Percentiles rank a stretch among this genome's conserved stretches.
Evolutionary conservation across 179 eudicot species (phyloP).

Genomic region (Pouteria campechiana): DNA sequence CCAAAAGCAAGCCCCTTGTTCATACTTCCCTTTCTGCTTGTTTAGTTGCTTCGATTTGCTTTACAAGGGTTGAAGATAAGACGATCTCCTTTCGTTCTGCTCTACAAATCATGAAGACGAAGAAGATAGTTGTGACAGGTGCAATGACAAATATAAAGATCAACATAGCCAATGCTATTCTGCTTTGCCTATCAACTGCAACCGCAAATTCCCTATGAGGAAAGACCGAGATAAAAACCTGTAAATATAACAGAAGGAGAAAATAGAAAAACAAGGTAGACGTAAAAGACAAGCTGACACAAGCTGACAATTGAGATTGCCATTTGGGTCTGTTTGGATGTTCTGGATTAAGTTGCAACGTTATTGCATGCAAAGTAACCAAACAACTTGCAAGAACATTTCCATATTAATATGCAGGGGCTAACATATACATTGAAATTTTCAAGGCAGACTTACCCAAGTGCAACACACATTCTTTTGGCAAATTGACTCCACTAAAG

Average conservation of each 20-base stretch:
- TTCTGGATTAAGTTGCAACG: too few species aligned
- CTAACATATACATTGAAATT: too few species aligned
- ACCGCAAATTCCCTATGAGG: slow-evolving; percentile 6
- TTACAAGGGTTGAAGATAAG: slow-evolving; percentile 47
- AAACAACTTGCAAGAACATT: too few species aligned
- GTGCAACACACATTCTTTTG: too few species aligned
- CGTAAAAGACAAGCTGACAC: too few species aligned
- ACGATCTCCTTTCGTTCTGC: slow-evolving; percentile 39
- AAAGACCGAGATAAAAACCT: slow-evolving; percentile 27
- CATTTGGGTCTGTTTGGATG: too few species aligned
- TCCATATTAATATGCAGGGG: too few species aligned
- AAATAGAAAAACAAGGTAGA: too few species aligned
- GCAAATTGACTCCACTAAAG: too few species aligned
- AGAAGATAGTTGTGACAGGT: slow-evolving; percentile 18
- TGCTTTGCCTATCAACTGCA: slow-evolving; percentile 6
- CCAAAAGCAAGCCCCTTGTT: slow-evolving; percentile 66
- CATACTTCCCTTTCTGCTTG: slow-evolving; percentile 71
- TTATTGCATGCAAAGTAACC: too few species aligned
- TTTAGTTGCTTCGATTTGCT: slow-evolving; percentile 69
- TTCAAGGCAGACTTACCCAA: too few species aligned
- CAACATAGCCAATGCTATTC: slow-evolving; percentile 19
- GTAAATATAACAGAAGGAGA: slow-evolving; percentile 1
- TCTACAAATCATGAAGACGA: slow-evolving; percentile 18
- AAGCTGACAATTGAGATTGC: too few species aligned
- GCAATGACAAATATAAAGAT: slow-evolving; percentile 17